Evolutionary conservation across 306 rosid species (phyloP), one percentile per base, ranked within the genome.

Genomic region (Cicer bijugum): DNA sequence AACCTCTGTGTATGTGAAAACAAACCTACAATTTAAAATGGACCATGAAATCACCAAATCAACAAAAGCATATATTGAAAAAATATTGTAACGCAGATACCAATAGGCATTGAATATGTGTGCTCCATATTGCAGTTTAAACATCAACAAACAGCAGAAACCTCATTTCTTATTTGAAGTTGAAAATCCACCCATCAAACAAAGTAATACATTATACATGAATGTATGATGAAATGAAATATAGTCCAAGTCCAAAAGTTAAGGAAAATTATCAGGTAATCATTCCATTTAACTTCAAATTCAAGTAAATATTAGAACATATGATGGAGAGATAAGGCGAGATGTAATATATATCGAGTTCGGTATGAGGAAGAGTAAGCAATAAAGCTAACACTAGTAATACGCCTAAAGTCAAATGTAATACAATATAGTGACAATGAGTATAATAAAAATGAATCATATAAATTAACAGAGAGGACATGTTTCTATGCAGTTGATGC

Each of bases 1-100:
- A 60, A 57, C 78, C 77, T 64, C 39, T 40, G 40, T 5, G 42
- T 16, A 20, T 43, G 46, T 44, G 70, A 74, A 67, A 65, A 38
- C 69, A 64, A 81, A 68, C 85, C 83, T 81, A 68, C 77, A 61
- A 77, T 6, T 14, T 15, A 37, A 78, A 81, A 70, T 10, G n/a
- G 9, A 16, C 42, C 35, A 62, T 37, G 14, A 74, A 71, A 77
- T 73, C 72, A 50, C 67, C 64, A 81, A 72, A 72, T 60, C 71
- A 53, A 68, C 56, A 80, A 73, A 81, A 51, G 37, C 53, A 11
- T 55, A 67, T n/a, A 52, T 39, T 58, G 60, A 50, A 63, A 64
- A 28, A 28, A 52, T 0, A 47, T 48, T 14, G 56, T 42, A 35
- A 71, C 12, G 33, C 39, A 50, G 55, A 66, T 55, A 76, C 11